These are phyloP conservation scores for Acer campestre DNA, from an alignment of 345 rosid genomes.

Conservation along the genomic window DNA sequence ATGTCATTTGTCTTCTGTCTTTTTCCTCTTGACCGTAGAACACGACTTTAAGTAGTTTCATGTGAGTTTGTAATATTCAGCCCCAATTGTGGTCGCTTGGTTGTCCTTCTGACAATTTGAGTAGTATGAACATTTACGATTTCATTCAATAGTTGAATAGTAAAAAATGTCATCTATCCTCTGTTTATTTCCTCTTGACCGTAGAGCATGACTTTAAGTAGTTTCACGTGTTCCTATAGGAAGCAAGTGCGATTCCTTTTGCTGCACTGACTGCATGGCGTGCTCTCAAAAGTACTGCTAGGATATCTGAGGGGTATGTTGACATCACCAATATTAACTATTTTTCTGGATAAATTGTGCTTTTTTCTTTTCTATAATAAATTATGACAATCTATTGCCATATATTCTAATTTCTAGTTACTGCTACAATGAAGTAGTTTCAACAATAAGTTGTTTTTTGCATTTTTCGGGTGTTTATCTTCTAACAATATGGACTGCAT, in stretches of 20 bases:
- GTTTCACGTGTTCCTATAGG: constrained; percentile 46
- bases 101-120: neutral
- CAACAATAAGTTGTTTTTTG: neutral
- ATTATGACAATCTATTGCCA: neutral
- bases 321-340: neutral
- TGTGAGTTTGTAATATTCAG: neutral
- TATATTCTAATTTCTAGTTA: neutral
- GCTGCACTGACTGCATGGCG: constrained; percentile 99
- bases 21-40: neutral
- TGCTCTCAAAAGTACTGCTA: constrained; percentile 83
- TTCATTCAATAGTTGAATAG: neutral
- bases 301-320: constrained; percentile 84
- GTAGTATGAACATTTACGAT: neutral
- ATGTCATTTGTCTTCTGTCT: neutral
- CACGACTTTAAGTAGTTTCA: constrained; percentile 11
- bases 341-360: neutral
- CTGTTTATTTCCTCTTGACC: neutral
- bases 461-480: neutral
- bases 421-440: neutral
- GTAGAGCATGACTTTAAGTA: constrained; percentile 10
- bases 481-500: neutral
- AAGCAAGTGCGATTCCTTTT: constrained; percentile 92
- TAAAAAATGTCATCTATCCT: neutral
- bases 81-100: neutral
- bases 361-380: neutral